Percentiles rank a stretch among this genome's conserved stretches.
Conservation (phyloP, 2,329 filamentous ascomycete species). For the Byssoonygena ceratinophila region DNA sequence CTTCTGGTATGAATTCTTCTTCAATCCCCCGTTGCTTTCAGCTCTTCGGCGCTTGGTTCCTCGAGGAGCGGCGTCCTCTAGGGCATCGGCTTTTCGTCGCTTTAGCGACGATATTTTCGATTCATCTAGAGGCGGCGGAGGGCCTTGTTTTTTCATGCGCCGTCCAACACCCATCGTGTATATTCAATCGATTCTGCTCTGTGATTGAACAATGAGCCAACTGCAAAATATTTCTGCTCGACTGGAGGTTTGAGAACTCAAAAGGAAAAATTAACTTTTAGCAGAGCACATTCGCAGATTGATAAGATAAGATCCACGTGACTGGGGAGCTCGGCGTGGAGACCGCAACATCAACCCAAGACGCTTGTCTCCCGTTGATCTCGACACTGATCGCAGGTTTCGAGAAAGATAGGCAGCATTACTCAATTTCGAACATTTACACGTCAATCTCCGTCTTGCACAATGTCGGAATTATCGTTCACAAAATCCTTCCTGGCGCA, state of each 20-base stretch:
- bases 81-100: conserved; percentile 74
- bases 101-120: conserved; percentile 47
- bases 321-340: not conserved
- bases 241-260: conserved; percentile 1
- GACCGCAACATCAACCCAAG: not conserved
- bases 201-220: not conserved
- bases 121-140: conserved; percentile 72
- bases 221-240: not conserved
- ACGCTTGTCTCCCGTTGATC: not conserved
- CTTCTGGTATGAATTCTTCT: conserved; percentile 53
- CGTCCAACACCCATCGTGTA: conserved; percentile 72
- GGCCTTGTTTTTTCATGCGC: conserved; percentile 91
- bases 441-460: no score
- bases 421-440: no score
- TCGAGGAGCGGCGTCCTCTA: conserved; percentile 39
- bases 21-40: conserved; percentile 33
- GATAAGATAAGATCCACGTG: conserved; percentile 12
- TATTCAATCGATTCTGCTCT: not conserved
- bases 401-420: no score
- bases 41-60: conserved; percentile 16
- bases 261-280: conserved; percentile 9
- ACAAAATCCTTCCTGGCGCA: conserved; percentile 71
- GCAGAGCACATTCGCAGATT: not conserved
- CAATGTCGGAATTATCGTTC: conserved; percentile 78
- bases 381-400: no score